Evolutionary conservation across 352 stramenopile genomes (phyloP).

Genomic region (Phytophthora gonapodyides): DNA sequence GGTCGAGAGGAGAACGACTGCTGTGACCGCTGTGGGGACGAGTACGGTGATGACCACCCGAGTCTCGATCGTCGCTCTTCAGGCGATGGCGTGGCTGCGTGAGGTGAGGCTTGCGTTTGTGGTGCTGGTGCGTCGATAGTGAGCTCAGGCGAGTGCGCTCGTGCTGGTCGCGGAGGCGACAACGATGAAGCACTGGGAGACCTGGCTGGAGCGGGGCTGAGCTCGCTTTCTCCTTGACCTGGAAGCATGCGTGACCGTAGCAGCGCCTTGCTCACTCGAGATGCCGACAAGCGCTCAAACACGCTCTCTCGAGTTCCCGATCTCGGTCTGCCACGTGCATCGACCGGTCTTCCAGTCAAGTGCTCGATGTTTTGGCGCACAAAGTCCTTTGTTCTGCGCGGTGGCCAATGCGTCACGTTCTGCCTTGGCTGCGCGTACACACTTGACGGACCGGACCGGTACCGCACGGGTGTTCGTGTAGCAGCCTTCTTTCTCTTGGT

Average conservation of each 20-base stretch:
- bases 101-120: constrained; percentile 18
- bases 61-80: constrained; percentile 2
- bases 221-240: constrained; percentile 2
- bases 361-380: constrained; percentile 63
- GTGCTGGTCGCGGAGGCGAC: constrained; percentile 8
- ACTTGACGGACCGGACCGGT: constrained; percentile 34
- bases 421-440: constrained; percentile 35
- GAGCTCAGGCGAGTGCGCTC: constrained; percentile 14
- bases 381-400: constrained; percentile 50
- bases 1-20: constrained; percentile 20
- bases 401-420: constrained; percentile 24
- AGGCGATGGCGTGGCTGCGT: constrained; percentile 14
- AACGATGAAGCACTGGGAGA: constrained; percentile 16
- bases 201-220: background rate
- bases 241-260: constrained; percentile 13
- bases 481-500: constrained; percentile 2
- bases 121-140: constrained; percentile 22
- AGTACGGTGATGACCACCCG: constrained; percentile 20
- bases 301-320: constrained; percentile 28
- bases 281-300: constrained; percentile 50
- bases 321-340: background rate
- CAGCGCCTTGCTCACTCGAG: constrained; percentile 27
- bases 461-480: constrained; percentile 7
- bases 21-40: constrained; percentile 30
- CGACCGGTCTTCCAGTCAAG: constrained; percentile 37